Conservation (phyloP, 2,329 filamentous ascomycete species). For the Colletotrichum coccodes region DNA sequence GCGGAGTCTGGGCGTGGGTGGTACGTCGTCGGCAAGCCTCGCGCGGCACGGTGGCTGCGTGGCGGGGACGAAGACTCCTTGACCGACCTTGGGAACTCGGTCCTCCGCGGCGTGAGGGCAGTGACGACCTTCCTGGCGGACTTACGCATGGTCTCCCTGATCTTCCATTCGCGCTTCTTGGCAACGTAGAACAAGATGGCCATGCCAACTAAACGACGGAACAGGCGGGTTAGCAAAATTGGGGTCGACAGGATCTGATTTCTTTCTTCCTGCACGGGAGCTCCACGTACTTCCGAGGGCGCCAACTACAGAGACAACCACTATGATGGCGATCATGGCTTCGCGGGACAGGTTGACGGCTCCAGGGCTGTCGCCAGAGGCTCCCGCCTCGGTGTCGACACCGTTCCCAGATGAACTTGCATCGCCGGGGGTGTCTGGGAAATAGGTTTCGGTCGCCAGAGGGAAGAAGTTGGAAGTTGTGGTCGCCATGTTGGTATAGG, state of each 20-base stretch:
- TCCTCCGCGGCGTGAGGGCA: slow-evolving; percentile 69
- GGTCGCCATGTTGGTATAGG: slow-evolving; percentile 48
- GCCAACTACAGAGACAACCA: slow-evolving; percentile 74
- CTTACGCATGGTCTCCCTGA: slow-evolving; percentile 76
- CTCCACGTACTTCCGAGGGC: slow-evolving; percentile 73
- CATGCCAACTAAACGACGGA: slow-evolving; percentile 61
- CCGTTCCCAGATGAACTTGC: slow-evolving; percentile 47
- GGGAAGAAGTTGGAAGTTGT: slow-evolving; percentile 52
- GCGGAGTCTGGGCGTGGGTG: slow-evolving; percentile 65
- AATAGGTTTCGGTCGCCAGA: slow-evolving; percentile 52
- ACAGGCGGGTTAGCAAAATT: background rate
- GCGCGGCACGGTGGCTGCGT: slow-evolving; percentile 27
- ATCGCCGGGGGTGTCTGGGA: slow-evolving; percentile 45
- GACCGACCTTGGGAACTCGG: slow-evolving; percentile 68
- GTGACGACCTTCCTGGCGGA: slow-evolving; percentile 72
- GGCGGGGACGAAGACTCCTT: slow-evolving; percentile 49
- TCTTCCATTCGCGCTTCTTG: slow-evolving; percentile 86
- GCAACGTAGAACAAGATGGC: slow-evolving; percentile 80
- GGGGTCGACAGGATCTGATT: background rate
- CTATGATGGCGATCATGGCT: slow-evolving; percentile 78
- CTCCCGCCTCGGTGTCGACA: slow-evolving; percentile 68
- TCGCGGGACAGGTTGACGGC: slow-evolving; percentile 74
- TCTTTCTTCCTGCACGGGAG: background rate
- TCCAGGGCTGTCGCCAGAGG: slow-evolving; percentile 69
- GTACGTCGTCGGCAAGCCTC: slow-evolving; percentile 61